Conservation (phyloP, 805 yeast genomes). For the Komagataella pastoris region DNA sequence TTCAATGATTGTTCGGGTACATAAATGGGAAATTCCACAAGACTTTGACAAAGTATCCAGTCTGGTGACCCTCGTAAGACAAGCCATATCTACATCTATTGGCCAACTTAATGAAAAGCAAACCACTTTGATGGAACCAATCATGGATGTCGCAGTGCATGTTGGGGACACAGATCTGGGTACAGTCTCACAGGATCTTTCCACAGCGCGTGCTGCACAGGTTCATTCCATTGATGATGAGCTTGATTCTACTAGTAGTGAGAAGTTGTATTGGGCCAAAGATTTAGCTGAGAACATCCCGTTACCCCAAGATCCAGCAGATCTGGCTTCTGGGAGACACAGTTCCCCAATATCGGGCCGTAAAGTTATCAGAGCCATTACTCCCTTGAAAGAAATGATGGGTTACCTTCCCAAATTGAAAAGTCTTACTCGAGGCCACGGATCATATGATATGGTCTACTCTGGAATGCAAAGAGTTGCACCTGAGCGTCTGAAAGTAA, state of each 20-base stretch:
- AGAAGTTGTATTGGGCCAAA: conserved; percentile 30
- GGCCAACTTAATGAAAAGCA: conserved; percentile 10
- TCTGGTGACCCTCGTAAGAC: conserved; percentile 32
- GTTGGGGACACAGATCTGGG: conserved; percentile 69
- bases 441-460: conserved; percentile 68
- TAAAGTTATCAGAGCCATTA: conserved; percentile 59
- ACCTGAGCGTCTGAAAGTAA: conserved; percentile 30
- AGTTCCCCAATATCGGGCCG: conserved; percentile 14
- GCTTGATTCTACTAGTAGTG: conserved; percentile 12
- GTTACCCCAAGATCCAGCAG: conserved; percentile 56
- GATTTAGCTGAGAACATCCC: conserved; percentile 50
- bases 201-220: conserved; percentile 63
- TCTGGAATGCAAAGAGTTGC: conserved; percentile 59
- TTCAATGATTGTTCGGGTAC: conserved; percentile 42
- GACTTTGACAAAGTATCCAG: conserved; percentile 22
- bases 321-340: conserved; percentile 12
- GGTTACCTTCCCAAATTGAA: conserved; percentile 73
- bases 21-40: conserved; percentile 37
- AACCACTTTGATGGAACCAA: conserved; percentile 69
- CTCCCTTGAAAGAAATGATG: conserved; percentile 82
- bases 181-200: conserved; percentile 70
- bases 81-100: conserved; percentile 27
- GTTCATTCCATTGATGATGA: conserved; percentile 67
- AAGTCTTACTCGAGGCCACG: conserved; percentile 83
- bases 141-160: conserved; percentile 63